phyloP scores from a whole-genome alignment of 2,329 filamentous ascomycete species.

The Acrodontium crateriforme region DNA sequence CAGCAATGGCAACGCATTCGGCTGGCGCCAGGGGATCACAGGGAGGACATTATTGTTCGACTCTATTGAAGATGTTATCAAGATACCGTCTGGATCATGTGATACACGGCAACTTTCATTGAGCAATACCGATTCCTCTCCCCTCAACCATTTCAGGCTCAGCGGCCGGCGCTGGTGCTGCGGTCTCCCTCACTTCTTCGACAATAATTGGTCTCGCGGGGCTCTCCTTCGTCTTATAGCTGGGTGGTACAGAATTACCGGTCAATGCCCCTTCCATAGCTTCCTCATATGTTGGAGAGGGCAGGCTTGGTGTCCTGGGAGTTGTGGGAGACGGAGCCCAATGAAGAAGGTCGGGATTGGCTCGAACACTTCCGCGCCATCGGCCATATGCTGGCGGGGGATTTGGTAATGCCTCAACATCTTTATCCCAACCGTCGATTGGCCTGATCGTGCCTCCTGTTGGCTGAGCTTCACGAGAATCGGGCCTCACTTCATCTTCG shows the following conservation, averaged over 20 bases:
- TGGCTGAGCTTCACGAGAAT: constrained; percentile 9
- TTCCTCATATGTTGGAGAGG: constrained; percentile 20
- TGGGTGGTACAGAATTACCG: constrained; percentile 15
- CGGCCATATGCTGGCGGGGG: constrained; percentile 75
- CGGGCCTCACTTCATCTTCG: constrained; percentile 31
- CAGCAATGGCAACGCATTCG: too few relatives aligned
- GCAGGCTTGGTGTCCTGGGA: constrained; percentile 12
- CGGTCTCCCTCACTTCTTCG: constrained; percentile 11
- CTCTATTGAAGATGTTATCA: too few relatives aligned
- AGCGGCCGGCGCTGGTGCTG: constrained; percentile 7
- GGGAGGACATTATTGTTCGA: too few relatives aligned
- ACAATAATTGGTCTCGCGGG: constrained; percentile 12
- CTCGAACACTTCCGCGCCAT: constrained; percentile 71
- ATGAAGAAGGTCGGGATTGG: constrained; percentile 67
- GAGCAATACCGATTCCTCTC: constrained; percentile 3
- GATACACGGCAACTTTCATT: neutral
- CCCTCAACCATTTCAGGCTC: constrained; percentile 19
- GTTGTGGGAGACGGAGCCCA: constrained; percentile 39
- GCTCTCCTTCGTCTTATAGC: constrained; percentile 16
- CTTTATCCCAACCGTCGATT: constrained; percentile 20
- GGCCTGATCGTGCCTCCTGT: constrained; percentile 5
- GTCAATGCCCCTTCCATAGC: constrained; percentile 9
- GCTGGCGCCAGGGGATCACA: constrained; percentile 7
- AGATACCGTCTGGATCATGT: neutral
- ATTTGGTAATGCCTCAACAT: constrained; percentile 11